phyloP scores from a whole-genome alignment of 2,329 filamentous ascomycete species.

The Elsinoe perseae region DNA sequence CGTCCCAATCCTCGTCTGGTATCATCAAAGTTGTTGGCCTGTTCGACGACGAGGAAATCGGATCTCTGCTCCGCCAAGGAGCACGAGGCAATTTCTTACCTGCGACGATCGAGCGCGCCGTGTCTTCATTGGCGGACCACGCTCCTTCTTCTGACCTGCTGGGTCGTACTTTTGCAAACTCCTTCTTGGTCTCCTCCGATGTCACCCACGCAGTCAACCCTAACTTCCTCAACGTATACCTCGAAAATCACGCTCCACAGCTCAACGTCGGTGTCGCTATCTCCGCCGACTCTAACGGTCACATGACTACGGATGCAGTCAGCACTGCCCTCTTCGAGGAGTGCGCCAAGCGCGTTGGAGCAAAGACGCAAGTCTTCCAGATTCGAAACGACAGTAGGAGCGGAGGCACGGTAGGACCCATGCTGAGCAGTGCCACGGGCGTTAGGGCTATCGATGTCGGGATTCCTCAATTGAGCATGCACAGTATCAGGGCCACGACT shows the following conservation, averaged over 20 bases:
- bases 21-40: constrained; percentile 84
- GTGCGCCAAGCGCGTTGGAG: constrained; percentile 65
- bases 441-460: constrained; percentile 80
- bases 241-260: constrained; percentile 75
- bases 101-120: constrained; percentile 68
- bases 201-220: constrained; percentile 92
- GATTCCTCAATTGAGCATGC: constrained; percentile 89
- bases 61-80: constrained; percentile 81
- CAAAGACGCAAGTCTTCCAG: constrained; percentile 78
- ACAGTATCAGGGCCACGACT: constrained; percentile 81
- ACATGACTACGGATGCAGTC: constrained; percentile 91
- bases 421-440: constrained; percentile 72
- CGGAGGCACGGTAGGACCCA: constrained; percentile 92
- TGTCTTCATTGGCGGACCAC: constrained; percentile 55
- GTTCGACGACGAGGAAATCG: constrained; percentile 96
- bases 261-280: constrained; percentile 83
- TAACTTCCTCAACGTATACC: constrained; percentile 79
- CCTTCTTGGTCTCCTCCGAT: constrained; percentile 85
- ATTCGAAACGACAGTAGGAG: constrained; percentile 86
- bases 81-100: constrained; percentile 85
- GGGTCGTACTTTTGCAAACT: constrained; percentile 79
- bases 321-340: constrained; percentile 73
- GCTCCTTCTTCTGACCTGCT: constrained; percentile 49
- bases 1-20: constrained; percentile 52
- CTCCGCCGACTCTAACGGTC: constrained; percentile 76